Percentiles rank a stretch among this genome's conserved stretches.
Evolutionary conservation across 805 yeast genomes (phyloP).

Genomic region (Barnettozyma californica): DNA sequence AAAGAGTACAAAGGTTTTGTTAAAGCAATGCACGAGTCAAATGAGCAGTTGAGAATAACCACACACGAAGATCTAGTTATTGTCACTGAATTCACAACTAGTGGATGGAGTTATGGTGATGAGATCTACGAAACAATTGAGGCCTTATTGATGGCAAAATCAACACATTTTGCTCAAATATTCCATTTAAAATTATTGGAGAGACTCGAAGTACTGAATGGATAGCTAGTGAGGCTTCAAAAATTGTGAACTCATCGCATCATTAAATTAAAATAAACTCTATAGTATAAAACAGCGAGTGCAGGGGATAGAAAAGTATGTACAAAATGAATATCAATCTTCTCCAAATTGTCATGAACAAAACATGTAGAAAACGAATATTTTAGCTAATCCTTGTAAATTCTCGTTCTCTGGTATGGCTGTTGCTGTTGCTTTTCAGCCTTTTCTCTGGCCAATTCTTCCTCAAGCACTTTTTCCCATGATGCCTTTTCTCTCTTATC

Average conservation of each 20-base stretch:
- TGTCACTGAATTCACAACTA: slow-evolving; percentile 5
- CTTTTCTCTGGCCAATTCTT: slow-evolving; percentile 34
- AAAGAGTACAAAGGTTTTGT: slow-evolving; percentile 9
- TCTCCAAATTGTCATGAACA: not conserved
- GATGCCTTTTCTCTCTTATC: slow-evolving; percentile 31
- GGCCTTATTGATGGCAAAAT: slow-evolving; percentile 8
- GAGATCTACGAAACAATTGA: not conserved
- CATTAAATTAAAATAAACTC: slow-evolving; percentile 1
- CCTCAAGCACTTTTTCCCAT: slow-evolving; percentile 44
- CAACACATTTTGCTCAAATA: slow-evolving; percentile 3
- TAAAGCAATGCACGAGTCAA: not conserved
- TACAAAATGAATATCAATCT: slow-evolving; percentile 1
- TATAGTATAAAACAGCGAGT: not conserved
- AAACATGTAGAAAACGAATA: not conserved
- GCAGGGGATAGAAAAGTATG: not conserved
- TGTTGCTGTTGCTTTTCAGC: slow-evolving; percentile 17
- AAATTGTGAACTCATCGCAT: not conserved
- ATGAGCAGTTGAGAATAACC: slow-evolving; percentile 4
- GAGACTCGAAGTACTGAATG: slow-evolving; percentile 2
- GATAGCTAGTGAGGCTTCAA: not conserved
- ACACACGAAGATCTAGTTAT: slow-evolving; percentile 10
- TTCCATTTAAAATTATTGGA: slow-evolving; percentile 10
- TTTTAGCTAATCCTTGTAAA: slow-evolving; percentile 23
- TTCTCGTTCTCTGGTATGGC: slow-evolving; percentile 32
- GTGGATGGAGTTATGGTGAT: slow-evolving; percentile 11